Evolutionary conservation across 148 eudicot genomes (phyloP), one percentile per base, ranked within the genome.

Genomic region (Polygonum aviculare): DNA sequence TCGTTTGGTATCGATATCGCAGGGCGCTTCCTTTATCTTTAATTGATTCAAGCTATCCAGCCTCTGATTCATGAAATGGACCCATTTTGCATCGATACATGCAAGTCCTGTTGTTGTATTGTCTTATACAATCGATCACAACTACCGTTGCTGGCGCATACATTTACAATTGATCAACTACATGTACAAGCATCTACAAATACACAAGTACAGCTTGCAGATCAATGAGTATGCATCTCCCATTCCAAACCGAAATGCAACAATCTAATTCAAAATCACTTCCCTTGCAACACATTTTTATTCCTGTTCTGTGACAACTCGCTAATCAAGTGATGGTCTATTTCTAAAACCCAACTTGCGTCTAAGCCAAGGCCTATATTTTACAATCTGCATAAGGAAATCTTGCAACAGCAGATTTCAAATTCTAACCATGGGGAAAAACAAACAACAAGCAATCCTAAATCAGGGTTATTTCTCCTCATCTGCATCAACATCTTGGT

Each of bases 381-480:
- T 31, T 60, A 60, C n/a, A 49, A 49, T 49, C 52, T 18, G 52
- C 55, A 50, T 50, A 50, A 15, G 16, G 18, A 50, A 50, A 50
- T 50, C 18, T 54, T n/a, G 26, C 5, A 54, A 54, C 60, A 54
- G n/a, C 7, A 48, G 52, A 26, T 26, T 26, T 26, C 31, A 26
- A 26, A 26, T 26, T 26, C 31, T n/a, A 26, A 26, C 9, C 45
- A 5, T 35, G 2, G 11, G 35, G 4, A 6, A 60, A 60, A 14
- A 7, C 31, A 26, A 26, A 26, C 31, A 15, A 15, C 9, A 35
- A 36, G 71, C 15, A 67, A 67, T 67, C 5, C n/a, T n/a, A 35
- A 14, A 67, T 81, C 78, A 82, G 49, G 84, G 78, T 48, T 84
- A 82, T 76, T 44, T 76, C 76, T 70, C 76, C n/a, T 80, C 89